Conservation (phyloP, 2,329 filamentous ascomycete genomes). For the Epichloe festucae region DNA sequence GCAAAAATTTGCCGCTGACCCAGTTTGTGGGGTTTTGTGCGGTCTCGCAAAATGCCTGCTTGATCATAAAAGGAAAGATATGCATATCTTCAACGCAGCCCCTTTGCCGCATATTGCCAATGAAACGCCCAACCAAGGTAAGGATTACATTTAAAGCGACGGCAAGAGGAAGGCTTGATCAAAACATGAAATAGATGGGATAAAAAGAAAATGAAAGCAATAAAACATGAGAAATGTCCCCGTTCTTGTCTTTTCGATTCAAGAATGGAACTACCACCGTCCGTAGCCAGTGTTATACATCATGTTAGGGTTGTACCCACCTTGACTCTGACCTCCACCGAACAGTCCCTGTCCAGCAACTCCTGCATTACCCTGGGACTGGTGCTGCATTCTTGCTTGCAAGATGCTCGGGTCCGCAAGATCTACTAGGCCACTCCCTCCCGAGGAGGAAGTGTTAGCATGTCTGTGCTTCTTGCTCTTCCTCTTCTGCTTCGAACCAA, state of each 20-base stretch:
- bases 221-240: conserved; percentile 9
- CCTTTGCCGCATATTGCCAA: conserved; percentile 13
- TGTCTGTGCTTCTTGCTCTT: conserved; percentile 99
- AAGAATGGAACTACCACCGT: conserved; percentile 44
- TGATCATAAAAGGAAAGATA: conserved; percentile 14
- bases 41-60: conserved; percentile 18
- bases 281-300: conserved; percentile 65
- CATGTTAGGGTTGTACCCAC: conserved; percentile 84
- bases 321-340: conserved; percentile 76
- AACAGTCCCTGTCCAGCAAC: conserved; percentile 70
- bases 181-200: conserved; percentile 7
- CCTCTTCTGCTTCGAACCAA: conserved; percentile 96
- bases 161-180: conserved; percentile 11
- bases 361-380: conserved; percentile 67
- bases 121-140: conserved; percentile 15
- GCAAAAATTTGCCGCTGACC: conserved; percentile 15
- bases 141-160: conserved; percentile 8
- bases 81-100: conserved; percentile 15
- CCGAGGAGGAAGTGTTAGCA: conserved; percentile 99
- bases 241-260: neutral
- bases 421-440: conserved; percentile 98
- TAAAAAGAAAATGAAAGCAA: conserved; percentile 8
- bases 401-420: conserved; percentile 99
- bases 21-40: conserved; percentile 14
- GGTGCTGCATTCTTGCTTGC: conserved; percentile 91